Evolutionary conservation across 495 filamentous ascomycete species (phyloP), one percentile per base, ranked within the genome.

Genomic region (Aspergillus saccharolyticus): DNA sequence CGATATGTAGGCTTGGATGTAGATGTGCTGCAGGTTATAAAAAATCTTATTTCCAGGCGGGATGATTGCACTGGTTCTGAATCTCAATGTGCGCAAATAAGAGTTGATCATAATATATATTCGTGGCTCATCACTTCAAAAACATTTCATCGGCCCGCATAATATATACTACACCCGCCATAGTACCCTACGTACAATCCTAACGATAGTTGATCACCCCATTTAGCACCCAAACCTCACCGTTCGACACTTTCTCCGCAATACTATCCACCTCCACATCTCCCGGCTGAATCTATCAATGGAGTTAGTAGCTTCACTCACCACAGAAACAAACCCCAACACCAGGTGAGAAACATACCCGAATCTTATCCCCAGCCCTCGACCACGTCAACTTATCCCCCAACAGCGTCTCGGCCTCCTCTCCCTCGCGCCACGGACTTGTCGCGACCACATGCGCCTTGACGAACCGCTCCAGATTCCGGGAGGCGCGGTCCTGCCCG

Each of bases 371-470:
- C 28, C 85, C 85, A 60, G 84, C 88, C 53, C 75, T 84, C 61
- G 87, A 86, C 88, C 89, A 97, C 83, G 85, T 96, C 25, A 97
- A 65, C 60, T 85, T 85, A 54, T 80, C 81, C 3, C 90, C 91
- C 4, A 81, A 77, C 54, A 94, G 44, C 0, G 89, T 87, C 71
- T 84, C 80, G 0, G 81, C 79, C 70, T 89, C 92, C 68, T 88
- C 79, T 0, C 83, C 83, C 65, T 89, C 86, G 54, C 73, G 74
- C 94, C 95, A 97, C 2, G 93, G 93, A 61, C 82, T 89, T 15
- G 73, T 74, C 15, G 84, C 82, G 0, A 97, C 74, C 42, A 96
- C 78, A 72, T 98, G 94, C 14, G 88, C 87, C 74, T 96, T 88
- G 0, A 95, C 90, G 70, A 97, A 97, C 39, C 82, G 75, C 66